Evolutionary conservation across 331 rosid genomes (phyloP), one percentile per base, ranked within the genome.

Genomic region (Telfairia occidentalis): DNA sequence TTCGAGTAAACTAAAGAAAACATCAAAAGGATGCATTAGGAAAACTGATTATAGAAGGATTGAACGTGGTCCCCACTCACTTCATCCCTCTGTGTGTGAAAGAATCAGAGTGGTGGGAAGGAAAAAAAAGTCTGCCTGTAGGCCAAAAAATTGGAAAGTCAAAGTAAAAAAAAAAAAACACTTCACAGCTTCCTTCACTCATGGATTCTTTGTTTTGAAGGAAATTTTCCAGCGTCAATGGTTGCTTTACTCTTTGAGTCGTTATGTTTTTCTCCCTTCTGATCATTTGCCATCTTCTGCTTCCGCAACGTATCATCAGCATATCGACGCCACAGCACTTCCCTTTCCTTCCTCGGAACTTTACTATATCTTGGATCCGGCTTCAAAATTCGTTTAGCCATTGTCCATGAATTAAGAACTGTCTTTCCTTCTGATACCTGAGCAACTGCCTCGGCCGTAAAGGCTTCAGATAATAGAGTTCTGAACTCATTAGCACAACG

Each of bases 371-470:
- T 85, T 35, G 84, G 87, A 83, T 94, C 97, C 1, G 83, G 76
- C 86, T 90, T 94, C 73, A 94, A 64, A 64, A 81, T 76, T 38
- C 89, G 91, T 65, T 94, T 94, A 2, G 97, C 92, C 0, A 92
- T 94, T 26, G 97, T 88, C 98, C 98, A 94, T 28, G 98, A 94
- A 81, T 86, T 90, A n/a, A 90, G 87, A 50, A 82, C 90, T 18
- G 97, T 87, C 80, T 84, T 94, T 55, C 97, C 96, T 1, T 90
- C 95, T 10, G 85, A 81, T 82, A 83, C 96, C 55, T 66, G 86
- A 66, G 84, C 78, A 30, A 92, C 89, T 12, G 85, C 93, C 73
- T 88, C 97, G 10, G 79, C 76, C 29, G 92, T 88, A 78, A 94
- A 78, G 30, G 87, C 84, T 61, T 94, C 97, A 71, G 89, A 85